phyloP scores from a whole-genome alignment of 2,329 filamentous ascomycete genomes.

The Nigrospora oryzae region DNA sequence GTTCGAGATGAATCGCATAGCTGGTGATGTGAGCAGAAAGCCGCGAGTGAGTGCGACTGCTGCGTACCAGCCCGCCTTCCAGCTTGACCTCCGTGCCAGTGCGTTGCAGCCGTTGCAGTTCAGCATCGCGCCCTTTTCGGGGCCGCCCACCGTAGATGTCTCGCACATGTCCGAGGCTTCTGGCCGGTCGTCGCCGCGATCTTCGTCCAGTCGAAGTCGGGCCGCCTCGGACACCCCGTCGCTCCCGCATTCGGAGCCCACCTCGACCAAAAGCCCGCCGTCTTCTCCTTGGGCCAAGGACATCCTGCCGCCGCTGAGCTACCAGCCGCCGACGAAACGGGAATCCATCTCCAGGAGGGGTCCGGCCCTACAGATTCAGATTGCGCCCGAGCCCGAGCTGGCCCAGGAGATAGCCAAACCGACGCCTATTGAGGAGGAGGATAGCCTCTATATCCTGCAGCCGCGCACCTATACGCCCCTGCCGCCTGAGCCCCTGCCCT shows the following conservation, averaged over 20 bases:
- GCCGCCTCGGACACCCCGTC: constrained; percentile 11
- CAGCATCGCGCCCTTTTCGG: constrained; percentile 19
- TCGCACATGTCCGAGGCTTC: not conserved
- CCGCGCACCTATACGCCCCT: constrained; percentile 50
- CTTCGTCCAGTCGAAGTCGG: constrained; percentile 9
- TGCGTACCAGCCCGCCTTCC: constrained; percentile 5
- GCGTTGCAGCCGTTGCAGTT: constrained; percentile 13
- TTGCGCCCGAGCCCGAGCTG: constrained; percentile 10
- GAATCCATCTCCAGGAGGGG: constrained; percentile 8
- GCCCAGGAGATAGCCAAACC: constrained; percentile 9
- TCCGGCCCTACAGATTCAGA: constrained; percentile 9
- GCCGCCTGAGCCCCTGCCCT: constrained; percentile 36
- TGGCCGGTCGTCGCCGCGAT: constrained; percentile 1
- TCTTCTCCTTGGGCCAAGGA: constrained; percentile 15
- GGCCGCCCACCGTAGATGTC: not conserved
- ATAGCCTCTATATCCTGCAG: constrained; percentile 43
- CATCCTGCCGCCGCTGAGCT: constrained; percentile 19
- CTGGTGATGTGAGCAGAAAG: constrained; percentile 73
- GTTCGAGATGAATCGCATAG: constrained; percentile 77
- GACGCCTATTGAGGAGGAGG: constrained; percentile 21
- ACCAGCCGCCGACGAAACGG: constrained; percentile 1
- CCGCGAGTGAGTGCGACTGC: constrained; percentile 51
- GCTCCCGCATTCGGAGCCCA: constrained; percentile 7
- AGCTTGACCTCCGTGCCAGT: constrained; percentile 6
- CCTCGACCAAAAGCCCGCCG: constrained; percentile 12